phyloP scores from a whole-genome alignment of 2,329 filamentous ascomycete genomes.

The Aspergillus pseudoglaucus region DNA sequence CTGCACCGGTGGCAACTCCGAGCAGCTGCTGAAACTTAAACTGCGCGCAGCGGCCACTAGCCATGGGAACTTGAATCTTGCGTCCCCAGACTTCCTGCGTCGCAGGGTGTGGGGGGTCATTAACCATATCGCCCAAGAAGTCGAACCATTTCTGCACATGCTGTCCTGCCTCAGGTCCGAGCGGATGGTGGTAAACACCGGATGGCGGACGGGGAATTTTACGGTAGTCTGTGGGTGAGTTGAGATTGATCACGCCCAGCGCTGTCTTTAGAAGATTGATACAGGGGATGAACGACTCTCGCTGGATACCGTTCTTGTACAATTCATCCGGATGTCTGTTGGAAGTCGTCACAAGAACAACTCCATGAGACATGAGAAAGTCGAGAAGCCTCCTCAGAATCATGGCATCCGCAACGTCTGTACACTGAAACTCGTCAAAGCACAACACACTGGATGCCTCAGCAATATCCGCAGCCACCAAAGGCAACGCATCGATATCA shows the following conservation, averaged over 20 bases:
- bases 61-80: slow-evolving; percentile 77
- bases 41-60: slow-evolving; percentile 79
- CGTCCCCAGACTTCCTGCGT: slow-evolving; percentile 87
- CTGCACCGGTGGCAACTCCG: slow-evolving; percentile 78
- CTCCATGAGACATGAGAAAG: slow-evolving; percentile 89
- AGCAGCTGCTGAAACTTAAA: slow-evolving; percentile 94
- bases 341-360: slow-evolving; percentile 90
- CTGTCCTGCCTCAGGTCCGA: slow-evolving; percentile 67
- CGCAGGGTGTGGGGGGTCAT: slow-evolving; percentile 68
- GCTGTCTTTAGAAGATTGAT: slow-evolving; percentile 83
- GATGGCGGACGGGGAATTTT: slow-evolving; percentile 91
- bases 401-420: slow-evolving; percentile 98
- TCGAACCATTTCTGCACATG: slow-evolving; percentile 95
- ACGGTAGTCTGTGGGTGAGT: slow-evolving; percentile 93
- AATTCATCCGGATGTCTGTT: slow-evolving; percentile 95
- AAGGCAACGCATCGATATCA: slow-evolving; percentile 83
- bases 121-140: slow-evolving; percentile 78
- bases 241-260: slow-evolving; percentile 85
- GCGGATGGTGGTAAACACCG: slow-evolving; percentile 85
- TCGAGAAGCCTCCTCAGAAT: slow-evolving; percentile 84
- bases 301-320: slow-evolving; percentile 96
- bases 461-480: slow-evolving; percentile 91
- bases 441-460: slow-evolving; percentile 78
- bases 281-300: slow-evolving; percentile 89
- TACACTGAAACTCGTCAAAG: slow-evolving; percentile 98